phyloP scores from a whole-genome alignment of 1,284 basidiomycete species.

The Fomitopsis schrenkii region DNA sequence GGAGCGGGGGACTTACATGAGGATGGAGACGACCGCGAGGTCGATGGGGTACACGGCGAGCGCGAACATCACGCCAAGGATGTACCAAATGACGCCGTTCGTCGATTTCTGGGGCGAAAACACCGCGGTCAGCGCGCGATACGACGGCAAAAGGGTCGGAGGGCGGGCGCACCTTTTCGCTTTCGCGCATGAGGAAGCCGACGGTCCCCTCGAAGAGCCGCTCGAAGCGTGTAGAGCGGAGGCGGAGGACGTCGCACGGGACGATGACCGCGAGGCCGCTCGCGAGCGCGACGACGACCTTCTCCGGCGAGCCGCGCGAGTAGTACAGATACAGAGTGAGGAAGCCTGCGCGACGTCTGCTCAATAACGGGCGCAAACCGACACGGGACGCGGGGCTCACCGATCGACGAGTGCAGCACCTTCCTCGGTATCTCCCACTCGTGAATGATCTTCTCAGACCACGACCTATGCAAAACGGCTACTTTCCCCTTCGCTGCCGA shows the following conservation, averaged over 20 bases:
- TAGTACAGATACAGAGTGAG: conserved; percentile 78
- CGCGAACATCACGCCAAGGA: conserved; percentile 85
- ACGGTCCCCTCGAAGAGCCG: conserved; percentile 71
- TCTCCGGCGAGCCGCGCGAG: conserved; percentile 48
- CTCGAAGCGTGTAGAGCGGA: conserved; percentile 70
- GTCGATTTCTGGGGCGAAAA: conserved; percentile 47
- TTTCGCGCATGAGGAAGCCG: conserved; percentile 92
- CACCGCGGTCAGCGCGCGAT: background rate
- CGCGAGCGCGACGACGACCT: conserved; percentile 64
- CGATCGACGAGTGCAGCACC: conserved; percentile 86
- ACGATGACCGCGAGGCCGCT: conserved; percentile 68
- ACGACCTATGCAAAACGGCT: background rate
- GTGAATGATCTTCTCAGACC: conserved; percentile 23
- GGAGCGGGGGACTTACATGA: conserved; percentile 59
- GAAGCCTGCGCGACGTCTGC: conserved; percentile 55
- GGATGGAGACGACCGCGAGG: conserved; percentile 82
- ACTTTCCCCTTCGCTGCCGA: background rate
- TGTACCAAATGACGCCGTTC: conserved; percentile 96
- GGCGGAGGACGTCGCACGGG: conserved; percentile 76
- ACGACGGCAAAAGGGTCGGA: background rate
- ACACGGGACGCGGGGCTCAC: conserved; percentile 39
- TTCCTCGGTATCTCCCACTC: conserved; percentile 92
- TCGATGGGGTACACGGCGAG: conserved; percentile 82
- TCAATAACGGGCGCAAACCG: background rate
- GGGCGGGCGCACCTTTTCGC: conserved; percentile 64